phyloP scores from a whole-genome alignment of 2,329 filamentous ascomycete species.

The Diaporthe vexans region DNA sequence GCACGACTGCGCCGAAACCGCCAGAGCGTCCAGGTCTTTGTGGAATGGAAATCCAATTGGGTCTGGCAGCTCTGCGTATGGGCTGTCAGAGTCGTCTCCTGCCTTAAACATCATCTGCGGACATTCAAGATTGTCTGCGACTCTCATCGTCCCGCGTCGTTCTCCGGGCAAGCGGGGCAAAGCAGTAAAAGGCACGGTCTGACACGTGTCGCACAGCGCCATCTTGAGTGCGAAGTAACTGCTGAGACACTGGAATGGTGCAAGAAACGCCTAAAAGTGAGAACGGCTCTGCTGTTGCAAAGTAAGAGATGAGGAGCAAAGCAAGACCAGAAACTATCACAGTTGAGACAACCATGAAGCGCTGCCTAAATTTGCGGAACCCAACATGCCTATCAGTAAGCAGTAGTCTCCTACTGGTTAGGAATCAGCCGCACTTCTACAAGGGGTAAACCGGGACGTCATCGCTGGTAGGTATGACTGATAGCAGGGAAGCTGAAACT shows the following conservation, averaged over 20 bases:
- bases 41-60: conserved; percentile 7
- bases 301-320: too few species aligned
- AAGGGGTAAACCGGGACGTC: not conserved
- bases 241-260: not conserved
- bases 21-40: not conserved
- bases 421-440: not conserved
- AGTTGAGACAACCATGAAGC: not conserved
- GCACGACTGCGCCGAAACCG: conserved; percentile 9
- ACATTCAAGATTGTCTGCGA: not conserved
- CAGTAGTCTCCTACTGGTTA: not conserved
- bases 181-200: not conserved
- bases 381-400: not conserved
- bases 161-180: conserved; percentile 2
- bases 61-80: not conserved
- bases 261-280: too few species aligned
- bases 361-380: not conserved
- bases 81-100: not conserved
- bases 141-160: not conserved
- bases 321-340: not conserved
- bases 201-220: not conserved
- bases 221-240: not conserved
- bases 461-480: not conserved
- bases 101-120: not conserved
- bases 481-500: not conserved
- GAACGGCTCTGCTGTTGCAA: not conserved